Base-by-base conservation (phyloP, 495 filamentous ascomycete species). In the Penicillium taxi region DNA sequence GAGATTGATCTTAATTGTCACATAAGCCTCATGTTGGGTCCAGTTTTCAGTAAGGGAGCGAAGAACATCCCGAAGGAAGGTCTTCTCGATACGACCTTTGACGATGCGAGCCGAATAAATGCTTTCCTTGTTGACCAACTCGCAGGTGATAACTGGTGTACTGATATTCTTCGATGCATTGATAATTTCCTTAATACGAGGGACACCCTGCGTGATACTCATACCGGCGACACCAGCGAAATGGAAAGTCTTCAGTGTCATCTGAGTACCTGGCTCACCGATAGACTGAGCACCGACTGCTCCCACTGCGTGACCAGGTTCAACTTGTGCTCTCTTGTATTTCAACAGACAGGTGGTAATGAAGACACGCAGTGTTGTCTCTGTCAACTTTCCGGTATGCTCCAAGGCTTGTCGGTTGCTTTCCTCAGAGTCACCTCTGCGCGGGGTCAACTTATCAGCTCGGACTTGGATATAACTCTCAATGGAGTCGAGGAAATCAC, bases 241-340 rank as follows among this genome's bases (percentile, higher is more conserved):
- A 81, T 98, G 91, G 80, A 98, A 98, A 58, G 91, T 98, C 66
- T 96, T 96, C 50, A 98, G 69, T 2, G 91, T 98, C 93, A 98
- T 98, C 61, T 98, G 93, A 3, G 93, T 98, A 56, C 93, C 91
- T 0, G 93, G 91, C 53, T 98, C 93, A 55, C 93, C 91, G 52
- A 98, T 96, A 19, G 88, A 95, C 61, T 98, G 93, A 9, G 93
- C 93, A 47, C 90, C 91, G 22, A 96, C 86, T 8, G 91, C 93
- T 37, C 93, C 91, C n/a, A 96, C 91, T 9, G 91, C 91, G 52
- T 95, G 90, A 3, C 93, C 93, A 6, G 91, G 86, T 55, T 98
- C 86, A 25, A 91, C 82, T 39, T 82, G 84, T 2, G 89, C 86
- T 53, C 76, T 86, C 45, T 84, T 78, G 60, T 95, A 96, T 58